Base-by-base conservation (phyloP, 2,329 filamentous ascomycete genomes). In the Chrysoporthe deuterocubensis region DNA sequence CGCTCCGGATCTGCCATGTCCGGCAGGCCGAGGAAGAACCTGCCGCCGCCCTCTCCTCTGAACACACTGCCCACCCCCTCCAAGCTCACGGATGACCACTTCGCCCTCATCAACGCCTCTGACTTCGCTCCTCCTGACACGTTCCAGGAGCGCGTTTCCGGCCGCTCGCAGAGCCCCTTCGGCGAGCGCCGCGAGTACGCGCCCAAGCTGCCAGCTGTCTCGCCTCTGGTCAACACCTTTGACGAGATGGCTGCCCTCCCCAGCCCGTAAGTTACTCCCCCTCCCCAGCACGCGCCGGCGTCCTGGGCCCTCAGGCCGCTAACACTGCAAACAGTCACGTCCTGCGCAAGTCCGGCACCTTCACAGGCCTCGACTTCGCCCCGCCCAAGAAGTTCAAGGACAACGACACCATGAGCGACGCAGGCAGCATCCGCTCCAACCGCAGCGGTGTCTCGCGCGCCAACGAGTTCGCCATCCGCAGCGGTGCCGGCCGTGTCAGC, bases 221-320 rank as follows among this genome's bases (percentile, higher is more conserved):
- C 89, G n/a, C 94, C 94, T 0, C 84, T 97, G 50, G 90, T 86
- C 34, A 93, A 91, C 69, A 86, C 94, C 5, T 97, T 94, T 78
- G 95, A 98, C 67, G 95, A 98, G 68, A 89, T 98, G 70, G 81
- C 90, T 14, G 85, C 87, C 9, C 89, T 99, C 71, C 96, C 96
- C 48, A 97, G 94, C 85, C 94, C 96, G 88, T 95, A 89, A 91
- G 92, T 91, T 71, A 37, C 43, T 2, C 18, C 26, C 37, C 14
- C n/a, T 7, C 26, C n/a, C 13, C 34, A 1, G 50, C 9, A 5
- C 18, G 6, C 14, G 32, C n/a, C 46, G 14, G 13, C 26, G 32
- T 14, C 32, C 37, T 2, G 16, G 13, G 4, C 40, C 4, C 16
- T 16, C 26, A 43, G 18, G 40, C 5, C 48, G 65, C 78, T 81